Conservation (phyloP, 2,329 filamentous ascomycete genomes). For the Teratosphaeria zuluensis region DNA sequence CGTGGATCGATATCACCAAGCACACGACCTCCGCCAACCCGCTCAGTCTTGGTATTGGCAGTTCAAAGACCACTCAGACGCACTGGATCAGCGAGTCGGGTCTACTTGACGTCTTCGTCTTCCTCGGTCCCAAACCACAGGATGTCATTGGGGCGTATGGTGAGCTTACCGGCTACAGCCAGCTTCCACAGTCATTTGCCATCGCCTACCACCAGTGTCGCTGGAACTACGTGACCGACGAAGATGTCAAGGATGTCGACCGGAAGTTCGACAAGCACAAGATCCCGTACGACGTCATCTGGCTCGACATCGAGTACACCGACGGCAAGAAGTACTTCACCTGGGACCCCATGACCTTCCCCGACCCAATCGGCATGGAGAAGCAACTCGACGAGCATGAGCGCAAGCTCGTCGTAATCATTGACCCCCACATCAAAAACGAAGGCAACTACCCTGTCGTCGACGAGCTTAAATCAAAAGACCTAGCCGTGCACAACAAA, state of each 20-base stretch:
- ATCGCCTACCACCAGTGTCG: constrained; percentile 95
- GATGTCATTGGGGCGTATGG: constrained; percentile 75
- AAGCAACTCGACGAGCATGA: constrained; percentile 76
- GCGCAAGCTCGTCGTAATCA: constrained; percentile 85
- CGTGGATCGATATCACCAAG: constrained; percentile 93
- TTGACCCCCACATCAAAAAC: constrained; percentile 98
- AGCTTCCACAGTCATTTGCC: constrained; percentile 84
- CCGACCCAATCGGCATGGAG: constrained; percentile 76
- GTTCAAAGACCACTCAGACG: constrained; percentile 70
- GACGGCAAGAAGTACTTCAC: constrained; percentile 98
- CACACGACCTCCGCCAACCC: constrained; percentile 64
- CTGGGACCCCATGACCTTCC: constrained; percentile 84
- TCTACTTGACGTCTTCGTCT: constrained; percentile 83
- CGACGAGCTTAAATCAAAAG: constrained; percentile 73
- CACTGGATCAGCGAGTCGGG: constrained; percentile 97
- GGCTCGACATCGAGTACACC: constrained; percentile 97
- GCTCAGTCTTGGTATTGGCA: constrained; percentile 58
- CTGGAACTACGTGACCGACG: constrained; percentile 97
- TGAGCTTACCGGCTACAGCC: constrained; percentile 83
- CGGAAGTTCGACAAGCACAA: constrained; percentile 90
- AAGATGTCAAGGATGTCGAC: constrained; percentile 94
- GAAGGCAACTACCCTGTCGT: constrained; percentile 65
- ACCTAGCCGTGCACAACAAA: constrained; percentile 80
- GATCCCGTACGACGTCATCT: constrained; percentile 97
- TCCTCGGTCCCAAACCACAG: constrained; percentile 77